Evolutionary conservation across 2,329 filamentous ascomycete genomes (phyloP), one percentile per base, ranked within the genome.

Genomic region (Ampelomyces quisqualis): DNA sequence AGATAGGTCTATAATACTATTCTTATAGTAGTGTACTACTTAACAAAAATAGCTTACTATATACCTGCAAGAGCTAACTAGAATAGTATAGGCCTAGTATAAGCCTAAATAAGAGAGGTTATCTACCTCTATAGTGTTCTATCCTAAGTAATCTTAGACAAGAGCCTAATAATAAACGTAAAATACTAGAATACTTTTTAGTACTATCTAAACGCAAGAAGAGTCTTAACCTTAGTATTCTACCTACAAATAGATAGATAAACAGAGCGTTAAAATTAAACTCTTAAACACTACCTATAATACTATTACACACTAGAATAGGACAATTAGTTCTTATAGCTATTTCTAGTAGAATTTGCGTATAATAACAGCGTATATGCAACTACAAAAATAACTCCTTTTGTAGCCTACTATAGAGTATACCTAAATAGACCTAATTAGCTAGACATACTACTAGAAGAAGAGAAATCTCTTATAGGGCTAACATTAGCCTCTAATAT

Each of bases 11-110:
- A 34, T 40, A 40, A 40, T 13, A 13, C 17, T 20, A 33, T 33
- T 19, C 15, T 33, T 5, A n/a, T 33, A 7, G 21, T 33, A 19
- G 10, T 33, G 21, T 26, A 38, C 17, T 21, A 30, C 3, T 31
- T 38, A 20, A 29, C 28, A 19, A 38, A 38, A 31, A 38, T 38
- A 31, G n/a, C 14, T 5, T 33, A 33, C 18, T 33, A 33, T 33
- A 33, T 33, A 5, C 17, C 21, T 5, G 17, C n/a, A 20, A 10
- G 14, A 21, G 3, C 3, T 20, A 15, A 38, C 23, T 38, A 30
- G 17, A 15, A 30, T 30, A 23, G 35, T 22, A 38, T 15, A 21
- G 23, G 31, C 21, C 15, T 38, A 29, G 15, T 15, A 4, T 38
- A 38, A 17, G 24, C 13, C 11, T 38, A 38, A 11, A 38, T 38